Evolutionary conservation across 2,329 filamentous ascomycete species (phyloP).

Genomic region (Fusarium xylarioides): DNA sequence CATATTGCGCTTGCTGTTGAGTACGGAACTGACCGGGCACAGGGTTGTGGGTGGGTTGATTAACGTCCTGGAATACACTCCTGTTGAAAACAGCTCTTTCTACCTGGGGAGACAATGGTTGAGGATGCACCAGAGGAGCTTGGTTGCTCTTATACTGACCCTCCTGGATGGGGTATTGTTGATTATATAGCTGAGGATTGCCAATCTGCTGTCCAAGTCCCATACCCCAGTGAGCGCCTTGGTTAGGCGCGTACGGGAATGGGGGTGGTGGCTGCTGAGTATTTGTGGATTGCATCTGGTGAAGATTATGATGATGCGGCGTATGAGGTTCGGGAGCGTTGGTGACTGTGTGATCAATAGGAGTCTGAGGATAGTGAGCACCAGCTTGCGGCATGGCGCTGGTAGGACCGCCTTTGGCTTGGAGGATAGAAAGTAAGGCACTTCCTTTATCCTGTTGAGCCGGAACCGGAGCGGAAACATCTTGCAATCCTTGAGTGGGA

Average conservation of each 20-base stretch:
- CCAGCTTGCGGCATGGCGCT: constrained; percentile 25
- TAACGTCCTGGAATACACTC: constrained; percentile 43
- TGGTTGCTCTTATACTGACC: constrained; percentile 40
- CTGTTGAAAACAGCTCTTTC: constrained; percentile 62
- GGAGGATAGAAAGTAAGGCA: constrained; percentile 63
- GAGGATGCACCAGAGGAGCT: constrained; percentile 51
- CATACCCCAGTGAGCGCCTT: constrained; percentile 28
- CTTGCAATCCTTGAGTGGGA: constrained; percentile 59
- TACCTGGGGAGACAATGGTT: constrained; percentile 64
- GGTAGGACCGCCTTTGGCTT: constrained; percentile 45
- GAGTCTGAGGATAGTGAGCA: constrained; percentile 56
- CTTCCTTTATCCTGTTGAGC: constrained; percentile 57
- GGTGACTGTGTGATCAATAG: constrained; percentile 62
- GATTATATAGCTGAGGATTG: constrained; percentile 24
- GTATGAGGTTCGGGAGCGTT: constrained; percentile 63
- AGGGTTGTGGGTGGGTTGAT: constrained; percentile 16
- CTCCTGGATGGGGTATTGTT: constrained; percentile 29
- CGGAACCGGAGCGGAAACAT: constrained; percentile 28
- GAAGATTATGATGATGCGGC: constrained; percentile 64
- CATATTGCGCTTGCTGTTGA: constrained; percentile 41
- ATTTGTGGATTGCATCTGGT: constrained; percentile 49
- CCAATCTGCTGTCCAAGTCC: constrained; percentile 20
- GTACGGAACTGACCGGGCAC: constrained; percentile 21
- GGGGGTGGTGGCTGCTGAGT: constrained; percentile 45
- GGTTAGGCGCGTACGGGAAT: constrained; percentile 42